Evolutionary conservation across 2,329 filamentous ascomycete genomes (phyloP).

Genomic region (Alternaria arbusti): DNA sequence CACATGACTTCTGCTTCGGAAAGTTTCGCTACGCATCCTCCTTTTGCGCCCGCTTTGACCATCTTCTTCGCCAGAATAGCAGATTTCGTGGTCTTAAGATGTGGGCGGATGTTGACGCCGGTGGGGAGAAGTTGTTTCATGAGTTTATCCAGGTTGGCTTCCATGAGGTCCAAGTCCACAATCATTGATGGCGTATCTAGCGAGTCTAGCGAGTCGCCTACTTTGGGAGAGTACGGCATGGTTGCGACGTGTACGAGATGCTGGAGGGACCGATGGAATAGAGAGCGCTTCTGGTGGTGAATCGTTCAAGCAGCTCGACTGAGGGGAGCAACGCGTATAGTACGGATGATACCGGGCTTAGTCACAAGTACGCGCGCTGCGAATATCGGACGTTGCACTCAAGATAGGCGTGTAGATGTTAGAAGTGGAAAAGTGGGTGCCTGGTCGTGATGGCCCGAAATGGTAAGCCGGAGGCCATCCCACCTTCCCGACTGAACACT

Average conservation of each 20-base stretch:
- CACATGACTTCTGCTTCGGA: constrained; percentile 52
- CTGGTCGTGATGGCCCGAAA: constrained; percentile 7
- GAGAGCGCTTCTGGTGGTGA: neutral
- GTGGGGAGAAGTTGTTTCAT: constrained; percentile 56
- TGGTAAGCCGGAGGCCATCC: constrained; percentile 17
- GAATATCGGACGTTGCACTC: constrained; percentile 6
- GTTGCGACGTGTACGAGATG: constrained; percentile 2
- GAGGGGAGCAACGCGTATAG: neutral
- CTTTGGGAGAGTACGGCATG: constrained; percentile 49
- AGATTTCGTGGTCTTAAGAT: constrained; percentile 62
- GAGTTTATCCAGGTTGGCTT: constrained; percentile 58
- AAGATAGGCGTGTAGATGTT: constrained; percentile 3
- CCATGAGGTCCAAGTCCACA: constrained; percentile 60
- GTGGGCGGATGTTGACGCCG: constrained; percentile 56
- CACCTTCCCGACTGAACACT: constrained; percentile 9
- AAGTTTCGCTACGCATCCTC: constrained; percentile 61
- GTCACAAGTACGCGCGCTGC: neutral
- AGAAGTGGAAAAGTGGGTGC: neutral
- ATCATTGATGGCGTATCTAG: constrained; percentile 65
- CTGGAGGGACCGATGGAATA: neutral
- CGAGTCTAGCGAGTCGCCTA: constrained; percentile 52
- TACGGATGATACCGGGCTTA: neutral
- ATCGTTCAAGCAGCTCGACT: neutral
- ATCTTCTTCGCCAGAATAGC: constrained; percentile 54
- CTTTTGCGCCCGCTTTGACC: constrained; percentile 56